Base-by-base conservation (phyloP, 495 filamentous ascomycete species). In the Oidiodendron maius region DNA sequence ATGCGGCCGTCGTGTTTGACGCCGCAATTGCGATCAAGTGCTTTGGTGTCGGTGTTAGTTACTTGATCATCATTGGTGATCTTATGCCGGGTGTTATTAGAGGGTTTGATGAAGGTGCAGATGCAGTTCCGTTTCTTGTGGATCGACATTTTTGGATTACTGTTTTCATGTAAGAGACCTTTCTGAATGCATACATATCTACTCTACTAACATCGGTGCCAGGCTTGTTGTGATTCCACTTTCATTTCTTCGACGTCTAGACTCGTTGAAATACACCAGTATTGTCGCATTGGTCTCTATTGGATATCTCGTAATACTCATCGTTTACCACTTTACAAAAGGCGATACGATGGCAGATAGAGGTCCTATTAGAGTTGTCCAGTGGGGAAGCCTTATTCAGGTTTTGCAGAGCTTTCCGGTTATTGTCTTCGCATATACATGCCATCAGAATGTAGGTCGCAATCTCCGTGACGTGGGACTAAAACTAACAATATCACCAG, bases 101-200 rank as follows among this genome's bases (percentile, higher is more conserved):
- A 60, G 90, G 89, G 1, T 85, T 91, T 62, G 72, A 68, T 40
- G 79, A 83, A 39, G 69, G 72, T 35, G 75, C 72, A 3, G 74
- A 71, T 9, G 61, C 63, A 3, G 71, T 83, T 41, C 74, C 77
- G 15, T 96, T 87, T 58, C 69, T 96, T 40, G 72, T 87, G 32
- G 90, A 98, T 62, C 78, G 94, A 26, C 84, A 88, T 60, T 97
- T 98, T 61, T 98, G 93, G 93, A 84, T 98, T 40, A 96, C 93
- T n/a, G 91, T 78, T 16, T 98, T 97, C 60, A 91, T 96, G 86
- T 89, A 64, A 52, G 81, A 62, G 2, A 15, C 44, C 30, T 32
- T 15, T 23, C 26, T 38, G 1, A 2, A 17, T 35, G n/a, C n/a
- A n/a, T 43, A 25, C n/a, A 36, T 36, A 34, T 13, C 4, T 52